Evolutionary conservation across 2,329 filamentous ascomycete species (phyloP).

Genomic region (Arachnomyces sp.): DNA sequence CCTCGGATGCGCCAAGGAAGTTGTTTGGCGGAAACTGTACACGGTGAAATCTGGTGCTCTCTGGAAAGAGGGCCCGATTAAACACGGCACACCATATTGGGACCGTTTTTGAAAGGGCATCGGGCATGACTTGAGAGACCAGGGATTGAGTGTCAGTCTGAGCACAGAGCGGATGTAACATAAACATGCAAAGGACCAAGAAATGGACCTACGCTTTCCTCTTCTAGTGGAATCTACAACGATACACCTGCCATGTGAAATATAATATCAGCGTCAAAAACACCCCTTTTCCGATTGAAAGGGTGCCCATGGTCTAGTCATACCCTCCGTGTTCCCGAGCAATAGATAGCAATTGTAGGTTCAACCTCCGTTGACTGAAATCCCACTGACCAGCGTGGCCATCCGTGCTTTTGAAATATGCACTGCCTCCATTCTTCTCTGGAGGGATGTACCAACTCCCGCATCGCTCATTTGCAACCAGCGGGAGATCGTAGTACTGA

Average conservation of each 20-base stretch:
- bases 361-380: conserved; percentile 77
- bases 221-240: conserved; percentile 89
- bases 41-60: conserved; percentile 37
- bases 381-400: conserved; percentile 87
- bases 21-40: conserved; percentile 62
- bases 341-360: conserved; percentile 68
- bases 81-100: conserved; percentile 89
- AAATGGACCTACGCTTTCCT: conserved; percentile 62
- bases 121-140: conserved; percentile 63
- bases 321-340: conserved; percentile 62
- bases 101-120: conserved; percentile 87
- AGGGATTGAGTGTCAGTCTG: conserved; percentile 6
- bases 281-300: not conserved
- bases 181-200: conserved; percentile 1
- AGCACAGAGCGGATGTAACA: not conserved
- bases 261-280: no score
- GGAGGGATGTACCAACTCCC: conserved; percentile 88
- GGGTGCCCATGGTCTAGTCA: conserved; percentile 14
- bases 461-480: conserved; percentile 90
- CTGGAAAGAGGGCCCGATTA: conserved; percentile 70
- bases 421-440: conserved; percentile 58
- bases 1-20: conserved; percentile 66
- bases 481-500: conserved; percentile 49
- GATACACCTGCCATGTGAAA: conserved; percentile 42
- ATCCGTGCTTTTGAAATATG: conserved; percentile 97